Base-by-base conservation (phyloP, 495 filamentous ascomycete genomes). In the Penicillium cinerascens region DNA sequence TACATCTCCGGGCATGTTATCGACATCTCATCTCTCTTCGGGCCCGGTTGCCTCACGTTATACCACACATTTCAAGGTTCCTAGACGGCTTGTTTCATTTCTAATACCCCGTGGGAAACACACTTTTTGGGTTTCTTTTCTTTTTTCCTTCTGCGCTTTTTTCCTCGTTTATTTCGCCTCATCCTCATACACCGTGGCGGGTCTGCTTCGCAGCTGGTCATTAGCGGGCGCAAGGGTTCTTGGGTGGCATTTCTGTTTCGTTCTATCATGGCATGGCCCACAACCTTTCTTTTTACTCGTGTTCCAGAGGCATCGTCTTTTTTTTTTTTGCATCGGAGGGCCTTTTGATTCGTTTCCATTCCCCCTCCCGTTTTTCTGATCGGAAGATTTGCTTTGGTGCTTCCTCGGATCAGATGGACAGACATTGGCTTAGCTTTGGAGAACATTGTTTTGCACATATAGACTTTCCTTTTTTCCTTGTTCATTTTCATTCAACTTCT, bases 221-320 rank as follows among this genome's bases (percentile, higher is more conserved):
- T 72, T 68, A 74, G 71, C 71, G 69, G 71, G 71, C 69, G 69
- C 66, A 68, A 64, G 62, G 66, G 67, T 53, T 60, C 61, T 62
- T 52, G 64, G 63, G 63, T 65, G 67, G 71, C 63, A 67, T 67
- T 65, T 67, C 38, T 51, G 20, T 51, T 45, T 57, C 45, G 45
- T 58, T 48, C 38, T 52, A 37, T 59, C 51, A 57, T 59, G 55
- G 58, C 58, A 56, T 50, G 52, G 41, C 50, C 47, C 51, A 33
- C 29, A 43, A 48, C 29, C 20, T 49, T 64, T 63, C 27, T 39
- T 18, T 39, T 10, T 20, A 16, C 18, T 39, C 16, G 29, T 18
- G 37, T n/a, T 20, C 15, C 18, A 20, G 9, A 20, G 0, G 37
- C 37, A 39, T 37, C 55, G 52, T 40, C 51, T 48, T 60, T 22